A percentile compares a stretch with the other conserved stretches of the same genome.
Evolutionary conservation across 164 flowering plant species (phyloP).

Genomic region (Warburgia ugandensis): DNA sequence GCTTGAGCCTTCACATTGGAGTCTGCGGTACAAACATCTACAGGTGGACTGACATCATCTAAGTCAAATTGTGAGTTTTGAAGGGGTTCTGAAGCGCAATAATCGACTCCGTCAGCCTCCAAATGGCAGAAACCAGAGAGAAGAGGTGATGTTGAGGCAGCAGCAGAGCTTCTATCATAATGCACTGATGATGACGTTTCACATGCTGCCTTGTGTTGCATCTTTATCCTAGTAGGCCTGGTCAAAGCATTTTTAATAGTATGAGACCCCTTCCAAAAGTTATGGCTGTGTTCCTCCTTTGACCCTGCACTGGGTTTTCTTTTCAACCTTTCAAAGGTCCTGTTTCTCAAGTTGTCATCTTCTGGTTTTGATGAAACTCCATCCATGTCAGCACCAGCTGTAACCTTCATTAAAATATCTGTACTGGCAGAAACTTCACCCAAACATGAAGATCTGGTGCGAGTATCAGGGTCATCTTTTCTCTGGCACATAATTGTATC

Average conservation of each 20-base stretch:
- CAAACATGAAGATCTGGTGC: background rate
- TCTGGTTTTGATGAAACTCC: conserved; percentile 15
- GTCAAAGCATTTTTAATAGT: conserved; percentile 15
- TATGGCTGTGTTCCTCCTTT: conserved; percentile 20
- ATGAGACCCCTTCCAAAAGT: conserved; percentile 20
- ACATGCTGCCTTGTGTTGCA: conserved; percentile 13
- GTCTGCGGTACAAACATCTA: too few species aligned
- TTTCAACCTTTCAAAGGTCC: conserved; percentile 18
- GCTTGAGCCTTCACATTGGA: too few species aligned
- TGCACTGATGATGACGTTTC: too few species aligned
- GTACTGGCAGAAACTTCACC: conserved; percentile 4
- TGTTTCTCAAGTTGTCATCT: conserved; percentile 16
- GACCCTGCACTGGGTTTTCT: conserved; percentile 14
- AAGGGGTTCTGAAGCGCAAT: too few species aligned
- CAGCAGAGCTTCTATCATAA: too few species aligned
- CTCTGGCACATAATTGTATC: background rate
- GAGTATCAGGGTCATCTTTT: background rate
- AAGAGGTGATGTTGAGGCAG: too few species aligned
- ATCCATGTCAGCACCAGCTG: conserved; percentile 11
- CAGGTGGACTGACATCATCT: too few species aligned
- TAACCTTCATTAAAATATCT: conserved; percentile 10
- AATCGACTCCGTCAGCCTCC: too few species aligned
- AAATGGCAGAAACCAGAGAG: too few species aligned
- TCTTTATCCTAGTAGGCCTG: conserved; percentile 10
- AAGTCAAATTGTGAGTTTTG: too few species aligned